Percentiles rank a stretch among this genome's conserved stretches.
Conservation (phyloP, 164 flowering plant species). For the Brasenia schreberi region DNA sequence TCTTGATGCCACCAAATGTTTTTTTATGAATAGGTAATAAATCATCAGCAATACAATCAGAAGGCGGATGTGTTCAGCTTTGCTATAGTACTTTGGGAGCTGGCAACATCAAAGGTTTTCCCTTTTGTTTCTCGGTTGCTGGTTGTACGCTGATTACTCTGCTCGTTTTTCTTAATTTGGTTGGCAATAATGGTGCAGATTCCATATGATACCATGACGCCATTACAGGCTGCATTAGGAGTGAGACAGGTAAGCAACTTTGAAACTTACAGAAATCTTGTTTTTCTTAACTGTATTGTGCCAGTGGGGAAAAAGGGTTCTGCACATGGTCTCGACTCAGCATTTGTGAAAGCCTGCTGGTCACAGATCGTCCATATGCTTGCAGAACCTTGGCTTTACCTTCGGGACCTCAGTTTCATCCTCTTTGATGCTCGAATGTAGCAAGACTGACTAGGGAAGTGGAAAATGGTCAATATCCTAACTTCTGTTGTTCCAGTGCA, state of each 20-base stretch:
- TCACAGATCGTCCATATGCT: no score
- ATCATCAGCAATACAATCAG: slow-evolving; percentile 86
- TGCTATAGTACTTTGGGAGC: slow-evolving; percentile 91
- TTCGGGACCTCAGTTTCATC: no score
- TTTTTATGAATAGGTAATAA: slow-evolving; percentile 18
- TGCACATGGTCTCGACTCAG: no score
- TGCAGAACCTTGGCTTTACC: no score
- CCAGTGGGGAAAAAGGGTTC: no score
- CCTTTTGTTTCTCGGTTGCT: background rate
- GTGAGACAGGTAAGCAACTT: slow-evolving; percentile 70
- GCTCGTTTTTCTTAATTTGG: background rate
- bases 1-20: background rate
- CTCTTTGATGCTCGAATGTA: no score
- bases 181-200: slow-evolving; percentile 27
- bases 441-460: no score
- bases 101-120: slow-evolving; percentile 73
- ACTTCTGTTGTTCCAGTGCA: background rate
- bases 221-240: slow-evolving; percentile 94
- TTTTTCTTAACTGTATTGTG: no score
- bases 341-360: no score
- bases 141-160: background rate
- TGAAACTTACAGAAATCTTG: no score
- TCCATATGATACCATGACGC: slow-evolving; percentile 85
- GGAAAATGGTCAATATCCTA: no score
- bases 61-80: slow-evolving; percentile 97